A percentile compares a stretch with the other conserved stretches of the same genome.
phyloP scores from a whole-genome alignment of 2,329 filamentous ascomycete species.

The Cryphonectria japonica region DNA sequence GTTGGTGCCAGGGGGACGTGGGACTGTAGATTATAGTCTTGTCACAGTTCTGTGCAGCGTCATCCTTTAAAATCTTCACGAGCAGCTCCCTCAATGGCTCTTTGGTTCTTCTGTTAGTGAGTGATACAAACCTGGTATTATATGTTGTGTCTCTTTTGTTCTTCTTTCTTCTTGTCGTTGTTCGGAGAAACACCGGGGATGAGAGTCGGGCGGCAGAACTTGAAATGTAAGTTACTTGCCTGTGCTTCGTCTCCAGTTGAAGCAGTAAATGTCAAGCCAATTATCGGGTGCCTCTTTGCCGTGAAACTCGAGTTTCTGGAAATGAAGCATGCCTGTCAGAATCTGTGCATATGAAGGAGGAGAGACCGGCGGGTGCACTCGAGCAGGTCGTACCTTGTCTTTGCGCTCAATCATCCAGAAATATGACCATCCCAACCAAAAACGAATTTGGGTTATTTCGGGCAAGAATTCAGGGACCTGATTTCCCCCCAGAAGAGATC shows the following conservation, averaged over 20 bases:
- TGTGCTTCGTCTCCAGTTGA: conserved; percentile 25
- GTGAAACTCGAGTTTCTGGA: conserved; percentile 22
- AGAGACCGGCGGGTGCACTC: not conserved
- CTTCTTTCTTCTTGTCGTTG: too few relatives aligned
- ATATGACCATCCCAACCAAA: conserved; percentile 22
- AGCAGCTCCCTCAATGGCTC: conserved; percentile 24
- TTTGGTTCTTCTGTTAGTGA: not conserved
- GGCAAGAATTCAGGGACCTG: conserved; percentile 19
- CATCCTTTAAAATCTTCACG: conserved; percentile 21
- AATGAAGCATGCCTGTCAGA: not conserved
- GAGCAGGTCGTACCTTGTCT: not conserved
- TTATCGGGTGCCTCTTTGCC: conserved; percentile 34
- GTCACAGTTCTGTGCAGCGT: conserved; percentile 13
- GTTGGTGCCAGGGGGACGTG: not conserved
- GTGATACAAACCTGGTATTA: not conserved
- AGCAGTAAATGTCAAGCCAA: conserved; percentile 34
- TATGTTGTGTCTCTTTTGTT: not conserved
- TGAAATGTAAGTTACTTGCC: not conserved
- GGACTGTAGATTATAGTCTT: conserved; percentile 23
- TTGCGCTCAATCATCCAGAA: conserved; percentile 25
- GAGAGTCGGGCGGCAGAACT: too few relatives aligned
- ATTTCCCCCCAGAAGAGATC: not conserved
- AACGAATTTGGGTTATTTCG: conserved; percentile 21
- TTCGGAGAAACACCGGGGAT: too few relatives aligned
- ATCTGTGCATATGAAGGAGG: not conserved